Percentiles rank a stretch among this genome's conserved stretches.
phyloP scores from a whole-genome alignment of 108 stramenopile species.

The Nitzschia inconspicua region DNA sequence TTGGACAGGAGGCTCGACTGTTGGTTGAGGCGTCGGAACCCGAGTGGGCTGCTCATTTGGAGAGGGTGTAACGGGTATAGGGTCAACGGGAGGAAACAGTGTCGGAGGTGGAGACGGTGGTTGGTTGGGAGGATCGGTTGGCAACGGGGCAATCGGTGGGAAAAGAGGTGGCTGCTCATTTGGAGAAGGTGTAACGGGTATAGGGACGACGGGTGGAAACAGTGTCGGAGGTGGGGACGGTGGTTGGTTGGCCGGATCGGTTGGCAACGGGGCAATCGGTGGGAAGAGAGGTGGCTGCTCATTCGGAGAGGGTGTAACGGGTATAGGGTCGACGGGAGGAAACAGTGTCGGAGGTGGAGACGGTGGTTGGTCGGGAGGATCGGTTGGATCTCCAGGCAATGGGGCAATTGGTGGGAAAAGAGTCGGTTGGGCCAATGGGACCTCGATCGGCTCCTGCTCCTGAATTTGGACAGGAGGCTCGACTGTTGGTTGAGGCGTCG shows the following conservation, averaged over 20 bases:
- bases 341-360: neutral
- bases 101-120: neutral
- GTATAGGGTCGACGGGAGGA: constrained; percentile 1
- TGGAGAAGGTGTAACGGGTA: neutral
- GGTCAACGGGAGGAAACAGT: neutral
- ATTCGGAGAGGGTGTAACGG: neutral
- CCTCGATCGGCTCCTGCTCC: neutral
- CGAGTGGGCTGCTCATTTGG: neutral
- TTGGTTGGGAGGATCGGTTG: neutral
- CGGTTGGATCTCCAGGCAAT: neutral
- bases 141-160: neutral
- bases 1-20: neutral
- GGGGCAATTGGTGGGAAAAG: neutral
- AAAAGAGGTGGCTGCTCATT: neutral
- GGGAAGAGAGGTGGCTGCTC: neutral
- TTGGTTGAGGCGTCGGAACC: neutral
- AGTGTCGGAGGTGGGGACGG: neutral
- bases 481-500: neutral
- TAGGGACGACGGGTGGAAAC: too few species aligned
- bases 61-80: neutral
- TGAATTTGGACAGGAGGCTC: neutral
- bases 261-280: neutral
- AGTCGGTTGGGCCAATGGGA: neutral
- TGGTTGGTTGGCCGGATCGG: neutral
- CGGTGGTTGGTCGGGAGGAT: neutral